Conservation (phyloP, 805 yeast species). For the Pichia insulana region DNA sequence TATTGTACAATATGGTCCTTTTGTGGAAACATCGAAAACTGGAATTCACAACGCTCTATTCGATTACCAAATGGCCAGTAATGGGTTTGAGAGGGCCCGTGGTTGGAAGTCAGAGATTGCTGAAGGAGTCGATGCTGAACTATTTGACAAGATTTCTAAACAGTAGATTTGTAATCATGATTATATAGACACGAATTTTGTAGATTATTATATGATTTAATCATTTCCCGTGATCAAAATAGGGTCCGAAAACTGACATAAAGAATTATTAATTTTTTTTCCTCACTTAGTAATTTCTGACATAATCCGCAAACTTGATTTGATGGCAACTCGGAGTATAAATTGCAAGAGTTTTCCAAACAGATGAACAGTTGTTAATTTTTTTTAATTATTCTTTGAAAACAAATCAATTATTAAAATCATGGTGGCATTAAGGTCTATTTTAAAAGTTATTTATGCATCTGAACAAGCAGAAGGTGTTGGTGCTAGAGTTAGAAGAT, state of each 20-base stretch:
- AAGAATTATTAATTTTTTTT: neutral
- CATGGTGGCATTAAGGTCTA: conserved; percentile 36
- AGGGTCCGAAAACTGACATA: no score
- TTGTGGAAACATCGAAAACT: conserved; percentile 65
- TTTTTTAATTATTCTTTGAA: neutral
- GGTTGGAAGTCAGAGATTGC: conserved; percentile 45
- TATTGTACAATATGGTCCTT: conserved; percentile 84
- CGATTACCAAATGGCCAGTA: conserved; percentile 60
- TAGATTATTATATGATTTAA: no score
- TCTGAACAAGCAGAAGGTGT: conserved; percentile 75
- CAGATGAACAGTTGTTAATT: no score
- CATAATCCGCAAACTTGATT: neutral
- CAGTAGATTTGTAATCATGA: neutral
- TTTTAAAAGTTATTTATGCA: conserved; percentile 46
- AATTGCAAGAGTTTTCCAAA: neutral
- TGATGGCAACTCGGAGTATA: no score
- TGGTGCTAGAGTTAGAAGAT: conserved; percentile 79
- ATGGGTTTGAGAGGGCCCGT: conserved; percentile 62
- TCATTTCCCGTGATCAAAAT: no score
- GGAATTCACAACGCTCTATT: conserved; percentile 59
- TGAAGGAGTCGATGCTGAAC: conserved; percentile 23
- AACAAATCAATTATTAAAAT: neutral
- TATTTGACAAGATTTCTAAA: conserved; percentile 21
- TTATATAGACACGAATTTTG: neutral
- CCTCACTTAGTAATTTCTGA: neutral